Conservation (phyloP, 2,329 filamentous ascomycete genomes). For the Parasarocladium wereldwijsianum region DNA sequence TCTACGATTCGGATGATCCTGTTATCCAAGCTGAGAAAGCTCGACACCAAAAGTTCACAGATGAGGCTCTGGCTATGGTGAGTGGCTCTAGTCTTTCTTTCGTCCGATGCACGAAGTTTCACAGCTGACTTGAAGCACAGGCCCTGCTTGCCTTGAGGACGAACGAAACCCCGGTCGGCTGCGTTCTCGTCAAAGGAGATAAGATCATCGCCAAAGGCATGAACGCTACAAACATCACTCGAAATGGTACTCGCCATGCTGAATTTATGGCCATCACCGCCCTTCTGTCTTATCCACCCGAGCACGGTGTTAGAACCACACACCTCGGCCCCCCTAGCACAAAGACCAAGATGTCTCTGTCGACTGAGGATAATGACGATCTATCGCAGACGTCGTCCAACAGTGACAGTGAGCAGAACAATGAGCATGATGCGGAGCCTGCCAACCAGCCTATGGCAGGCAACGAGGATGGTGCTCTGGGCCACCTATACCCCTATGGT, state of each 20-base stretch:
- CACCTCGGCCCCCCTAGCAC: slow-evolving; percentile 9
- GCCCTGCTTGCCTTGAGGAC: slow-evolving; percentile 70
- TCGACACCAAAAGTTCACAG: slow-evolving; percentile 49
- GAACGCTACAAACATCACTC: slow-evolving; percentile 89
- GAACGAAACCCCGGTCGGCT: slow-evolving; percentile 93
- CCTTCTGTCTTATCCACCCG: slow-evolving; percentile 28
- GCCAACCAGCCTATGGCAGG: slow-evolving; percentile 23
- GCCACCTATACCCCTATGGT: slow-evolving; percentile 46
- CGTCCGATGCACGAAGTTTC: no score
- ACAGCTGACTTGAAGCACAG: slow-evolving; percentile 25
- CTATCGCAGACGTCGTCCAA: slow-evolving; percentile 5
- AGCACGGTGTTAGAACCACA: slow-evolving; percentile 15
- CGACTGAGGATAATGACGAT: slow-evolving; percentile 9
- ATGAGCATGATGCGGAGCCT: slow-evolving; percentile 9
- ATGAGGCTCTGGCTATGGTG: slow-evolving; percentile 78
- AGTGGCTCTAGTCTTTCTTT: slow-evolving; percentile 11
- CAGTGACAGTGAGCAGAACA: slow-evolving; percentile 10
- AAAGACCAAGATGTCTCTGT: slow-evolving; percentile 15
- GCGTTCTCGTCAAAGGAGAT: slow-evolving; percentile 73
- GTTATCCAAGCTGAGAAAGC: slow-evolving; percentile 16
- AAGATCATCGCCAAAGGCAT: slow-evolving; percentile 77
- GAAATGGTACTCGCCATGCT: slow-evolving; percentile 85
- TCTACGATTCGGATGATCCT: slow-evolving; percentile 11
- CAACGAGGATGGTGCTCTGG: slow-evolving; percentile 37
- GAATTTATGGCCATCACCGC: slow-evolving; percentile 77